phyloP scores from a whole-genome alignment of 169 alveolate species.

The Fabrea salina region DNA sequence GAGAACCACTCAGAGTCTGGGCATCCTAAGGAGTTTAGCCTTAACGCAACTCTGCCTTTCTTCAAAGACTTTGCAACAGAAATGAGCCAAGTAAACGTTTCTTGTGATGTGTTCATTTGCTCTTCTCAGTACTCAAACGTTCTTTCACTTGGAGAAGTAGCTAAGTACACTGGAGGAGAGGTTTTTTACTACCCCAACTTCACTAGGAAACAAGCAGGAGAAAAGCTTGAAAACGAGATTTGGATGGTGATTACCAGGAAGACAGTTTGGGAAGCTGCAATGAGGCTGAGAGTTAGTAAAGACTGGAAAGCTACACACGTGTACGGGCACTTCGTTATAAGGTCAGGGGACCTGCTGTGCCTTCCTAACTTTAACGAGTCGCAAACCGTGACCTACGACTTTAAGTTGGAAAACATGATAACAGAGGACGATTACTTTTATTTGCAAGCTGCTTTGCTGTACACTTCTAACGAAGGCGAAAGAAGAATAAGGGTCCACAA shows the following conservation, averaged over 20 bases:
- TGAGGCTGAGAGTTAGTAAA: slow-evolving; percentile 92
- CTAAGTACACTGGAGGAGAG: slow-evolving; percentile 82
- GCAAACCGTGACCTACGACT: slow-evolving; percentile 42
- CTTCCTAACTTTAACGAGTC: neutral
- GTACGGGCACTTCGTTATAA: slow-evolving; percentile 91
- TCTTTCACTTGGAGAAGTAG: slow-evolving; percentile 26
- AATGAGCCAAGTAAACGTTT: neutral
- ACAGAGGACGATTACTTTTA: slow-evolving; percentile 79
- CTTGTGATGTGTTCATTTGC: neutral
- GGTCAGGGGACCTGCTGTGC: slow-evolving; percentile 34
- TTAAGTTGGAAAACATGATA: slow-evolving; percentile 32
- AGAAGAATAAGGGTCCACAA: slow-evolving; percentile 97
- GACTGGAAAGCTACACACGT: slow-evolving; percentile 93
- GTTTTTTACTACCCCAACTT: slow-evolving; percentile 69
- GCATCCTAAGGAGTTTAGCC: neutral
- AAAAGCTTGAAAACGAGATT: slow-evolving; percentile 47
- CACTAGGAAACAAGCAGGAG: slow-evolving; percentile 54
- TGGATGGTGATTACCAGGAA: slow-evolving; percentile 41
- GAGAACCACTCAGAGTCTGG: slow-evolving; percentile 34
- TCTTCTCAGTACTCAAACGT: slow-evolving; percentile 15
- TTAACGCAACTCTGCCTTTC: neutral
- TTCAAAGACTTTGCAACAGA: neutral
- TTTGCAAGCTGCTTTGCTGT: slow-evolving; percentile 95
- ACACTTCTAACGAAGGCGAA: slow-evolving; percentile 96
- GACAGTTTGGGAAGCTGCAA: slow-evolving; percentile 95